Conservation (phyloP, 768 basidiomycete genomes). For the Suillus plorans region DNA sequence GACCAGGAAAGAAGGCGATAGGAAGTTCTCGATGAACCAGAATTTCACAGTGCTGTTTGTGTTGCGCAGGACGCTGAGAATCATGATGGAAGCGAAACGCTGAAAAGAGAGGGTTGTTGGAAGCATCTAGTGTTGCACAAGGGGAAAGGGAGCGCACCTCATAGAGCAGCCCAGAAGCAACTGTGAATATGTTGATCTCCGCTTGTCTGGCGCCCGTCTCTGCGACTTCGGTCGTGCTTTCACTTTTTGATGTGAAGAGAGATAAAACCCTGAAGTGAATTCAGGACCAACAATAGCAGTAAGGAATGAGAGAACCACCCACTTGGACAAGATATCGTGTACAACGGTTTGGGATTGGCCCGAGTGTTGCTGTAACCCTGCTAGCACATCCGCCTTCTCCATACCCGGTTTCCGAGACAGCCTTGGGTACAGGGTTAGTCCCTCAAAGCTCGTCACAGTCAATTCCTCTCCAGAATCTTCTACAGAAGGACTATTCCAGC, state of each 20-base stretch:
- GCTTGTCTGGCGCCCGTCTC: slow-evolving; percentile 53
- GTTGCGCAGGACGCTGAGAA: slow-evolving; percentile 91
- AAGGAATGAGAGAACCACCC: slow-evolving; percentile 23
- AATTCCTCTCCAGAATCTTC: slow-evolving; percentile 71
- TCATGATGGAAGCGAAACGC: slow-evolving; percentile 99
- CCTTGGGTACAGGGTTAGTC: slow-evolving; percentile 84
- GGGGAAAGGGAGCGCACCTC: slow-evolving; percentile 57
- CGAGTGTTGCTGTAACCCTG: slow-evolving; percentile 36
- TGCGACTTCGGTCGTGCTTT: slow-evolving; percentile 22
- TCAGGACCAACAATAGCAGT: slow-evolving; percentile 10
- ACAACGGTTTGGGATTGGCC: slow-evolving; percentile 41
- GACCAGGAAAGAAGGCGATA: slow-evolving; percentile 94
- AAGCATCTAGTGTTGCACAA: background rate
- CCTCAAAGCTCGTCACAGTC: slow-evolving; percentile 86
- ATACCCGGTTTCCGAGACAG: slow-evolving; percentile 69
- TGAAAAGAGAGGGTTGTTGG: slow-evolving; percentile 30
- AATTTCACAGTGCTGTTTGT: slow-evolving; percentile 96
- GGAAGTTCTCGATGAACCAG: slow-evolving; percentile 99
- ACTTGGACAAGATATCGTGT: slow-evolving; percentile 54
- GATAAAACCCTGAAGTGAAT: slow-evolving; percentile 42
- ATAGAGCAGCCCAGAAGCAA: slow-evolving; percentile 93
- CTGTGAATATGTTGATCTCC: slow-evolving; percentile 98
- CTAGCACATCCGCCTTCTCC: slow-evolving; percentile 81
- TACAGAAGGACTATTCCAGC: slow-evolving; percentile 79
- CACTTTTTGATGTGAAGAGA: slow-evolving; percentile 36